Evolutionary conservation across 2,329 filamentous ascomycete species (phyloP), one percentile per base, ranked within the genome.

Genomic region (Tolypocladium paradoxum): DNA sequence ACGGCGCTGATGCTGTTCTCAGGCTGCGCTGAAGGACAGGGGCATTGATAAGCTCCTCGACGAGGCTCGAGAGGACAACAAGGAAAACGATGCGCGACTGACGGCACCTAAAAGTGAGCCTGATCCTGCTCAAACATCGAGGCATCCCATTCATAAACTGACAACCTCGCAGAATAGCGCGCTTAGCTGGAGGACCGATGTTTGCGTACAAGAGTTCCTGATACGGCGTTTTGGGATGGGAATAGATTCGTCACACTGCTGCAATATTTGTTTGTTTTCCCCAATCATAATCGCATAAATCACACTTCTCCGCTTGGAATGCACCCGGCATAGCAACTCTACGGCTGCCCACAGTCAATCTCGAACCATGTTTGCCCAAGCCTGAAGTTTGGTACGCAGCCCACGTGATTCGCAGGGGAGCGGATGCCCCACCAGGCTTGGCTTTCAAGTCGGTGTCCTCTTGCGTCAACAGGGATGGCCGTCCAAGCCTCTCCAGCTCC

Each of bases 41-140:
- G 93, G 93, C 54, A 95, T 99, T 65, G 90, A 97, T 69, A 88
- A 87, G 62, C 88, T 97, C 76, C 75, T 99, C 12, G 88, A 91
- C 8, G 93, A 97, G 62, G 92, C 92, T 20, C 79, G 91, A 55
- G 90, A 93, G 60, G 88, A 91, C 64, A 91, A 89, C 62, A 88
- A 84, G 63, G 93, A 97, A 60, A 93, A 89, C 57, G 92, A 97
- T 66, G 74, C 82, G 12, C 68, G 69, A 38, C 63, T 74, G 22
- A 65, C 74, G 53, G 67, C 68, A n/a, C 65, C 69, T 36, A 75
- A 72, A 60, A 74, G 70, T 73, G 59, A 62, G 68, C 59, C 14
- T 8, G 11, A 9, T 9, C 3, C 14, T n/a, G 18, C 40, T 48
- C 46, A 46, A 46, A 38, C 9, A 27, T 52, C 52, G 18, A 47